Base-by-base conservation (phyloP, 805 yeast genomes). In the Saccharomycopsis oosterbeekiorum region DNA sequence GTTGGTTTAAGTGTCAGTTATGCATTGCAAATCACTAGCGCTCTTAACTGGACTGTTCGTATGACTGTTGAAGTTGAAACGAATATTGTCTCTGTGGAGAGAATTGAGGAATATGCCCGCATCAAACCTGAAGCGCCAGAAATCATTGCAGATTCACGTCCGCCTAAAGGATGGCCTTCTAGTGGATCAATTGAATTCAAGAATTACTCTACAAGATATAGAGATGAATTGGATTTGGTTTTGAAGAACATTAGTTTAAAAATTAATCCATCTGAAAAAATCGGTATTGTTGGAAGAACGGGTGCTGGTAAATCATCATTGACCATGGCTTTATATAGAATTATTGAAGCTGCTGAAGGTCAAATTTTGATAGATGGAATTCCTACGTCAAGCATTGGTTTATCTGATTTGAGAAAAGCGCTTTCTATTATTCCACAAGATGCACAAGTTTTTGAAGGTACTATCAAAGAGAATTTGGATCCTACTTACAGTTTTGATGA, bases 31-130 rank as follows among this genome's bases (percentile, higher is more conserved):
- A 82, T 92, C 64, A 94, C 99, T 0, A 97, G 91, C 74, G 81
- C 97, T 0, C 80, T 94, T 74, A 93, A 91, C 73, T 93, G 97
- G 97, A 90, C 94, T 74, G 98, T 94, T 37, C 83, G 99, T 75
- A 93, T 92, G 98, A 89, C 97, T 0, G 99, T 94, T 54, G 99
- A 94, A 68, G 97, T 94, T 55, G 99, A 94, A 74, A 91, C 97
- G 12, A 93, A 91, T 73, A 92, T 94, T 75, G 99, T 94, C 43
- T 88, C 96, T 19, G 97, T 96, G 55, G 99, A 93, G 76, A 85
- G 99, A 75, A 85, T 93, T 59, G 79, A 89, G 73, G 99, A 93
- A 72, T 93, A 92, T 72, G 82, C 96, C 42, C 73, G 75, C n/a
- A 76, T 94, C 64, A 75, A 76, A 43, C 78, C 91, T n/a, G 99